Evolutionary conservation across 129 eudicot species (phyloP), one percentile per base, ranked within the genome.

Genomic region (Tanacetum coccineum): DNA sequence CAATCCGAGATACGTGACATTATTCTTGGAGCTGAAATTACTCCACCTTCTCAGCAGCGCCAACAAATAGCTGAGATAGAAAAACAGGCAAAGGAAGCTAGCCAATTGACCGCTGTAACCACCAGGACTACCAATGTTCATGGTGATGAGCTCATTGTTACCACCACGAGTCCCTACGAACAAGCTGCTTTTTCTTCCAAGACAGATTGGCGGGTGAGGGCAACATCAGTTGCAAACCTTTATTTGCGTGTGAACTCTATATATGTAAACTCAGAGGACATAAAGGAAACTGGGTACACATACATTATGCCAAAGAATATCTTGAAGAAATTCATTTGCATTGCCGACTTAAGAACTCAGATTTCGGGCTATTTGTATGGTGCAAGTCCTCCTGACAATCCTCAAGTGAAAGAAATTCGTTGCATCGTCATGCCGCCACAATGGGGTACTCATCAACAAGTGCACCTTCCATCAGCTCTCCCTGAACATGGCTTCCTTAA

Each of bases 171-270:
- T 78, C 96, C 96, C 2, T 92, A 88, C 54, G 98, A 88, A 68
- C 96, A 92, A 74, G 87, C 88, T 48, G 87, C 96, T 19, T 92
- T 81, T 70, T 95, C 91, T 25, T 85, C 96, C 36, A 92, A 88
- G 78, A 92, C 98, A n/a, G 98, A 92, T 78, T 92, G 98, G 98
- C 96, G 98, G 76, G 98, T 88, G 79, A 84, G 98, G 65, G 98
- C 98, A 13, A 92, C 88, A 25, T 92, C 98, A 40, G 98, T 95
- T 20, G 88, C 98, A n/a, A 92, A 92, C 66, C 91, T 92, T 39
- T 85, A 92, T 68, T 89, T 88, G 56, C 91, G 96, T 21, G 98
- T 92, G 32, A 85, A 92, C 79, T 95, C 83, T 71, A 88, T 92
- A 54, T 88, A 92, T 66, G 98, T 92, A 2, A 92, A 88, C 80